Evolutionary conservation across 148 eudicot genomes (phyloP).

Genomic region (Pouteria glomerata): DNA sequence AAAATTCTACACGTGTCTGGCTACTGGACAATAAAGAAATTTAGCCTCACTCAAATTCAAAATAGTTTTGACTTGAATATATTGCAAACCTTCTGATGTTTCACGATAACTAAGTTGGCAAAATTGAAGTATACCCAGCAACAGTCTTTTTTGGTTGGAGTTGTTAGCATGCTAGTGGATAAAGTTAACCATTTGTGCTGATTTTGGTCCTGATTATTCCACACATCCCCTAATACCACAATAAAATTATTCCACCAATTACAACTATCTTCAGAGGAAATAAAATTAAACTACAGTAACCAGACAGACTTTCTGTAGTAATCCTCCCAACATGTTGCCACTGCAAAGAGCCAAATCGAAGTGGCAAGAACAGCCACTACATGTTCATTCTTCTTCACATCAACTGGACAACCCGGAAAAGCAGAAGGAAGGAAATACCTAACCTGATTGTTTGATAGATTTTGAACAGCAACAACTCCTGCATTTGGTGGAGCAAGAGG

Average conservation of each 20-base stretch:
- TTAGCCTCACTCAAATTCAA: too few relatives aligned
- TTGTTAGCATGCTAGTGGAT: not conserved
- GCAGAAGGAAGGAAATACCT: not conserved
- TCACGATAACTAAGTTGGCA: not conserved
- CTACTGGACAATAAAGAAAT: too few relatives aligned
- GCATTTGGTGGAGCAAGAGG: conserved; percentile 94
- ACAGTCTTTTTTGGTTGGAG: not conserved
- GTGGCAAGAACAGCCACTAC: not conserved
- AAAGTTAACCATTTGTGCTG: not conserved
- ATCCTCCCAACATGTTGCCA: not conserved
- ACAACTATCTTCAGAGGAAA: not conserved
- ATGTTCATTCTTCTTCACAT: not conserved
- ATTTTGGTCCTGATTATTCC: not conserved
- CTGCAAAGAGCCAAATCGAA: not conserved
- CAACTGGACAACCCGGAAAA: not conserved
- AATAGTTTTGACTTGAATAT: not conserved
- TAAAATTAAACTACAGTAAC: not conserved
- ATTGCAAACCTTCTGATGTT: not conserved
- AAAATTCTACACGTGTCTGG: too few relatives aligned
- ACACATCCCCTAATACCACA: too few relatives aligned
- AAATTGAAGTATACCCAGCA: not conserved
- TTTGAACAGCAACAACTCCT: conserved; percentile 88
- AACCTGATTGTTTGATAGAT: conserved; percentile 75
- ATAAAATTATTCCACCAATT: not conserved
- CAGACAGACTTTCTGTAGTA: not conserved